Percentiles rank a stretch among this genome's conserved stretches.
Conservation (phyloP, 2,329 filamentous ascomycete genomes). For the Fusarium sp. region DNA sequence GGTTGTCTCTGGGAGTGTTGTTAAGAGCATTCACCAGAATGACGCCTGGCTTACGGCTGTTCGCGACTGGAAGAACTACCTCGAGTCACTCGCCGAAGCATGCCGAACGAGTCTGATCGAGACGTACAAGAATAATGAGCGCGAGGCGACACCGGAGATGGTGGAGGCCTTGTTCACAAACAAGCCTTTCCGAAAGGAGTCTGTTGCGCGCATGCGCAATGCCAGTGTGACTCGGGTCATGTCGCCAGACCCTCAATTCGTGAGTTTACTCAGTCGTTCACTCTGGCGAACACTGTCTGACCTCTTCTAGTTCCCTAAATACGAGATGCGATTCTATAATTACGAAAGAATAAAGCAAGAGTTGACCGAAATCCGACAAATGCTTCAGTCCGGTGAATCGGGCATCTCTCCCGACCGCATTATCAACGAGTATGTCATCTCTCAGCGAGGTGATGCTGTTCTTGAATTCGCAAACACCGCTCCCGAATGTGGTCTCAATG, state of each 20-base stretch:
- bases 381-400: conserved; percentile 56
- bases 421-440: conserved; percentile 57
- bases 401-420: conserved; percentile 54
- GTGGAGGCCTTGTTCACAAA: conserved; percentile 57
- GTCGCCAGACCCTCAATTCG: conserved; percentile 58
- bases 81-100: conserved; percentile 56
- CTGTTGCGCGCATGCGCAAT: conserved; percentile 60
- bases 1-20: conserved; percentile 43
- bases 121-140: conserved; percentile 60
- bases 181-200: conserved; percentile 54
- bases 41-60: conserved; percentile 54
- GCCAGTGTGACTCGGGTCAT: conserved; percentile 56
- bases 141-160: conserved; percentile 56
- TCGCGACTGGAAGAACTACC: conserved; percentile 57
- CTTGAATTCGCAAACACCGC: conserved; percentile 63
- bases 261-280: conserved; percentile 32
- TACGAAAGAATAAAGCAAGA: conserved; percentile 59
- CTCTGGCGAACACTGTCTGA: conserved; percentile 8
- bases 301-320: conserved; percentile 52
- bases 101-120: conserved; percentile 56
- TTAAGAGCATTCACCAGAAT: conserved; percentile 38
- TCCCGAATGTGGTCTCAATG: conserved; percentile 44
- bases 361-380: conserved; percentile 52
- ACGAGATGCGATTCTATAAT: conserved; percentile 61
- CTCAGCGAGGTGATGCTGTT: conserved; percentile 60